These are phyloP conservation scores for Rhytidiadelphus loreus DNA, from an alignment of 225 moss, liverwort and hornwort genomes.

Conservation along the genomic window DNA sequence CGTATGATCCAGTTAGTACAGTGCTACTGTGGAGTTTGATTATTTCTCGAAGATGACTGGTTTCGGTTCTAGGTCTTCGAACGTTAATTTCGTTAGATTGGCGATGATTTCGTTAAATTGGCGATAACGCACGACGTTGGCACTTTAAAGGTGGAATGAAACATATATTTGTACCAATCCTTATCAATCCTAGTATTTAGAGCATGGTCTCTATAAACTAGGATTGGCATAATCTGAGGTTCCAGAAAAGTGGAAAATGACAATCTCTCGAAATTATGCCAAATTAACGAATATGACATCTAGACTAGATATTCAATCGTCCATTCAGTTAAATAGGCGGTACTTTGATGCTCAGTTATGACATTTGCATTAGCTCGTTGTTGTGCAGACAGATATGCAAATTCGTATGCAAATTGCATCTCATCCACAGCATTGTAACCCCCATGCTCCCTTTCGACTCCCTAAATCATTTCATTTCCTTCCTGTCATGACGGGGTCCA, in stretches of 20 bases:
- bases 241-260: background rate
- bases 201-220: background rate
- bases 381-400: background rate
- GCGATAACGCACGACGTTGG: background rate
- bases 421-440: background rate
- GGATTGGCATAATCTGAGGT: background rate
- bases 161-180: background rate
- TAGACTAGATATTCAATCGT: no score
- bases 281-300: background rate
- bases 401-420: background rate
- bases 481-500: background rate
- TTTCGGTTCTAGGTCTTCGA: background rate
- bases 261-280: background rate
- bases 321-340: background rate
- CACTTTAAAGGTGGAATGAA: background rate
- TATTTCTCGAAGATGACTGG: background rate
- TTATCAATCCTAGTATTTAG: background rate
- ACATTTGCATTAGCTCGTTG: background rate
- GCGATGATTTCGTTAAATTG: background rate
- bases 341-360: background rate
- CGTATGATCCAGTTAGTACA: background rate
- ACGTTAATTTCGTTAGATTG: background rate
- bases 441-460: background rate
- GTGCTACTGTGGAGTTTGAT: background rate
- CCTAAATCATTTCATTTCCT: background rate